phyloP scores from a whole-genome alignment of 2,329 filamentous ascomycete genomes.

The Microdochium trichocladiopsis region DNA sequence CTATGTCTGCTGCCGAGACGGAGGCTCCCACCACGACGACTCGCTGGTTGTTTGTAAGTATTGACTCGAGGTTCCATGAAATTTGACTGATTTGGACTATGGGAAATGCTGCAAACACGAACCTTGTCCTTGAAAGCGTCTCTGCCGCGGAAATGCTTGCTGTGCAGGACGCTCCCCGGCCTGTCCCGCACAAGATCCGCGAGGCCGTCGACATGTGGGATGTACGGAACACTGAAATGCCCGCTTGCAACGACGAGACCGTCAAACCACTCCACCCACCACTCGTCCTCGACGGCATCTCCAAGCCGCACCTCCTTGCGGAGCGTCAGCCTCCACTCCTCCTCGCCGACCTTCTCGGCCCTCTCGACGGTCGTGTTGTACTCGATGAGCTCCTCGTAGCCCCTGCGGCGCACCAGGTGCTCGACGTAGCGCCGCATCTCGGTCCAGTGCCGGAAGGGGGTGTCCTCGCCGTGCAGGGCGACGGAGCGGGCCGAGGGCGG shows the following conservation, averaged over 20 bases:
- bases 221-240: slow-evolving; percentile 52
- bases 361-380: slow-evolving; percentile 51
- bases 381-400: slow-evolving; percentile 26
- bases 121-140: slow-evolving; percentile 39
- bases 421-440: slow-evolving; percentile 47
- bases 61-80: not conserved
- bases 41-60: slow-evolving; percentile 25
- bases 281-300: slow-evolving; percentile 36
- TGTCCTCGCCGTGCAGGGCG: slow-evolving; percentile 39
- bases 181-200: slow-evolving; percentile 33
- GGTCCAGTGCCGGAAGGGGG: slow-evolving; percentile 48
- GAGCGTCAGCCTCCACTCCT: slow-evolving; percentile 41
- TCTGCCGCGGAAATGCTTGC: slow-evolving; percentile 43
- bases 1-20: slow-evolving; percentile 54
- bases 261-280: slow-evolving; percentile 58
- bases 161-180: slow-evolving; percentile 46
- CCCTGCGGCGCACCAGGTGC: slow-evolving; percentile 21
- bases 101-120: slow-evolving; percentile 2
- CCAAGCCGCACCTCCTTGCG: slow-evolving; percentile 24
- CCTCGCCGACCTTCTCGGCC: slow-evolving; percentile 34
- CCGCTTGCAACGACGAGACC: slow-evolving; percentile 54
- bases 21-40: slow-evolving; percentile 58
- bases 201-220: slow-evolving; percentile 38
- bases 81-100: not conserved
- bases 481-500: slow-evolving; percentile 33